Evolutionary conservation across 306 rosid genomes (phyloP).

Genomic region (Cicer chorassanicum): DNA sequence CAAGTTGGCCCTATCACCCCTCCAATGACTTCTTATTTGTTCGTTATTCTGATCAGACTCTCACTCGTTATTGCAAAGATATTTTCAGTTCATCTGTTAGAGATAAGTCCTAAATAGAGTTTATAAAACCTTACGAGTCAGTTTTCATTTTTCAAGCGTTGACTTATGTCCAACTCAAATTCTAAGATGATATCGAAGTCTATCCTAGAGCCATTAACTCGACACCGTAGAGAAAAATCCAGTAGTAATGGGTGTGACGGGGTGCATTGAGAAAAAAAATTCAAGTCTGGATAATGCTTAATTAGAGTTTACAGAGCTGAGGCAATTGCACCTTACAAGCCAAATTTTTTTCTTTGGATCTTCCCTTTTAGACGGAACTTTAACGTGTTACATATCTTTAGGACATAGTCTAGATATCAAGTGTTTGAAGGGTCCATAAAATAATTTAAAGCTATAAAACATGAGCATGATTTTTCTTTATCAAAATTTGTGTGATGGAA

Average conservation of each 20-base stretch:
- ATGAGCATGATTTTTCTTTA: neutral
- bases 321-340: neutral
- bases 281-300: neutral
- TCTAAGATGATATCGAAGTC: neutral
- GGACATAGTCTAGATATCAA: neutral
- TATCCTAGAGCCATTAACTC: neutral
- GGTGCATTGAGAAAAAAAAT: neutral
- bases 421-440: slow-evolving; percentile 15
- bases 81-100: neutral
- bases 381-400: too few species aligned
- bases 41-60: neutral
- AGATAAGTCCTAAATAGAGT: neutral
- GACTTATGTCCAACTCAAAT: neutral
- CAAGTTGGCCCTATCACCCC: neutral
- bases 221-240: neutral
- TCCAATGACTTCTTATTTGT: neutral
- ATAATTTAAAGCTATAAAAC: neutral
- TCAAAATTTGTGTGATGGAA: neutral
- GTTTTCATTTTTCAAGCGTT: neutral
- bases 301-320: neutral
- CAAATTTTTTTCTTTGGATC: neutral
- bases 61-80: neutral
- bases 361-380: neutral
- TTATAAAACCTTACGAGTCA: neutral
- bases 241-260: neutral